Evolutionary conservation across 495 filamentous ascomycete species (phyloP).

Genomic region (Aspergillus cristatus): DNA sequence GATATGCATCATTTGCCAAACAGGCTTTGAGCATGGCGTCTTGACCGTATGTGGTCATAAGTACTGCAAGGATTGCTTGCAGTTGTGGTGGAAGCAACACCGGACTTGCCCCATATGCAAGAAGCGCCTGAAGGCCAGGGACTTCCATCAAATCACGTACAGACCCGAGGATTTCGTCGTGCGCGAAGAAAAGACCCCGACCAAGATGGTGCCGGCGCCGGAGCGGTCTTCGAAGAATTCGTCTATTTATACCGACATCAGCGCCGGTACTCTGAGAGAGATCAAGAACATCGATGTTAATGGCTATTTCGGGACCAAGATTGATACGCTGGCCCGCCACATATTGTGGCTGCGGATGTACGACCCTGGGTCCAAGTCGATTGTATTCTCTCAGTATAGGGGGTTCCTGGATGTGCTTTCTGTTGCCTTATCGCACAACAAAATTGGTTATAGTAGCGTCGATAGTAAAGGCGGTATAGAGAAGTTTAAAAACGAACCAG

Average conservation of each 20-base stretch:
- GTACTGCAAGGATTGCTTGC: slow-evolving; percentile 81
- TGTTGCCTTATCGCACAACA: slow-evolving; percentile 54
- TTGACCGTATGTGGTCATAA: slow-evolving; percentile 86
- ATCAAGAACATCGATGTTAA: slow-evolving; percentile 76
- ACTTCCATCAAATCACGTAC: slow-evolving; percentile 76
- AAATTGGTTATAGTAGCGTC: slow-evolving; percentile 63
- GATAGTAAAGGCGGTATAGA: slow-evolving; percentile 54
- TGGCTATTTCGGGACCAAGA: slow-evolving; percentile 76
- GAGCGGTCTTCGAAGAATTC: slow-evolving; percentile 25
- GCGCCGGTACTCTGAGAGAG: slow-evolving; percentile 56
- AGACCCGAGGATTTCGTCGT: slow-evolving; percentile 64
- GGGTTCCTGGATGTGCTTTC: slow-evolving; percentile 70
- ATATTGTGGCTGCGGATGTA: slow-evolving; percentile 73
- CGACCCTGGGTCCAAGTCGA: slow-evolving; percentile 81
- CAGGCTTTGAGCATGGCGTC: slow-evolving; percentile 55
- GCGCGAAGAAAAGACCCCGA: slow-evolving; percentile 49
- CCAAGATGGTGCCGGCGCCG: slow-evolving; percentile 18
- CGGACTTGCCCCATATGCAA: slow-evolving; percentile 74
- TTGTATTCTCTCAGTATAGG: slow-evolving; percentile 83
- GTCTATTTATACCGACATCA: slow-evolving; percentile 70
- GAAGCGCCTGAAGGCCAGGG: slow-evolving; percentile 43
- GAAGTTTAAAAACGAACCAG: slow-evolving; percentile 65
- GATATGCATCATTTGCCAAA: slow-evolving; percentile 74
- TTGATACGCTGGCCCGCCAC: slow-evolving; percentile 74
- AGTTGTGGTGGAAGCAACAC: slow-evolving; percentile 59